Evolutionary conservation across 352 stramenopile species (phyloP), one percentile per base, ranked within the genome.

Genomic region (Peronospora destructor): DNA sequence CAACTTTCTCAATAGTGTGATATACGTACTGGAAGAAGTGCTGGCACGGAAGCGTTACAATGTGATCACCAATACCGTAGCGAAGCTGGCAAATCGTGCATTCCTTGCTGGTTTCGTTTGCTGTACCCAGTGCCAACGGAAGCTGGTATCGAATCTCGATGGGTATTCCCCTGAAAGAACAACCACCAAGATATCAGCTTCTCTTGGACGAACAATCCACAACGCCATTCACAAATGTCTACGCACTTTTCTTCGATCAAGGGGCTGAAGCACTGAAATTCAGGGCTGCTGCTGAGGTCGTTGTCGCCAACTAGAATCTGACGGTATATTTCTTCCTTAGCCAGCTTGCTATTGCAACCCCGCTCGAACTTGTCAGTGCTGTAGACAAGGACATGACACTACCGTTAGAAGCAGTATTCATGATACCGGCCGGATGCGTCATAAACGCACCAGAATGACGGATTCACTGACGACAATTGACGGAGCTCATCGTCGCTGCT

Each of bases 21-120:
- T 23, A 42, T 41, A 77, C 76, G 46, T 73, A 92, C 79, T 93
- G 82, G 66, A 93, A 93, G 45, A 90, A 93, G 39, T 93, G 82
- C 40, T 93, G 72, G 26, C 82, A 93, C 3, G 79, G 77, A 16
- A 93, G 56, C 32, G 79, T 90, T 23, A 87, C 76, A 37, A 93
- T 90, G 42, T 91, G 77, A 50, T 90, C 81, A 2, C 82, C 79
- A 43, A 93, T 91, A 16, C 75, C 79, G 58, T 93, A 93, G 16
- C 65, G 60, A 49, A 86, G 64, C 56, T 93, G 81, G 44, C 82
- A 93, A 62, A 93, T 93, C 28, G 82, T 79, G 64, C 82, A 92
- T 37, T 92, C 76, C 40, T 87, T 92, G 51, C 80, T 77, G 21
- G 67, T 91, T 56, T 92, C 82, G 33, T 89, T 89, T 25, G 66